A percentile compares a stretch with the other conserved stretches of the same genome.
Evolutionary conservation across 176 grass and related monocot species (phyloP).

Genomic region (Thinopyrum elongatum): DNA sequence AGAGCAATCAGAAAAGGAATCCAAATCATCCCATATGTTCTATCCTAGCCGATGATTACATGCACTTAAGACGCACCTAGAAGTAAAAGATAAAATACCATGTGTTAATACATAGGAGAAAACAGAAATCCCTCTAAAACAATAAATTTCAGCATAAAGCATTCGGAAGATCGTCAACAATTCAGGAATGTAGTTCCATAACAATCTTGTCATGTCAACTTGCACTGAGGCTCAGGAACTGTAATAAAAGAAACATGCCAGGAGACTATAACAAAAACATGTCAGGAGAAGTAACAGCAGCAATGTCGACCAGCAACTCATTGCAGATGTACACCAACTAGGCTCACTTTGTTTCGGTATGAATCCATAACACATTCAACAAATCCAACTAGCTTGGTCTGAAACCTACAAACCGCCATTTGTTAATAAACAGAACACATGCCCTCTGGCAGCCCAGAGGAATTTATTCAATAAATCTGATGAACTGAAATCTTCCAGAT

Average conservation of each 20-base stretch:
- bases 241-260: background rate
- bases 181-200: background rate
- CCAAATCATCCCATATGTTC: background rate
- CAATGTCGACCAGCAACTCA: background rate
- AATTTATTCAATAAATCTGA: background rate
- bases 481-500: background rate
- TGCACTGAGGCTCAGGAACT: background rate
- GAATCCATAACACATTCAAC: background rate
- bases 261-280: background rate
- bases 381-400: background rate
- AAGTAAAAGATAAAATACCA: background rate
- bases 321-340: background rate
- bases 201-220: conserved; percentile 3
- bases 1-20: background rate
- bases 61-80: background rate
- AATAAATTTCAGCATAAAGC: background rate
- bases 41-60: background rate
- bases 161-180: background rate
- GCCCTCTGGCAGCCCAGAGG: background rate
- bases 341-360: background rate
- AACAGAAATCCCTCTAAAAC: background rate
- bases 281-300: background rate
- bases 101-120: background rate
- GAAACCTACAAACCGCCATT: background rate
- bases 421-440: background rate